Evolutionary conservation across 177 flowering plant species (phyloP), one percentile per base, ranked within the genome.

Genomic region (Tripterygium wilfordii): DNA sequence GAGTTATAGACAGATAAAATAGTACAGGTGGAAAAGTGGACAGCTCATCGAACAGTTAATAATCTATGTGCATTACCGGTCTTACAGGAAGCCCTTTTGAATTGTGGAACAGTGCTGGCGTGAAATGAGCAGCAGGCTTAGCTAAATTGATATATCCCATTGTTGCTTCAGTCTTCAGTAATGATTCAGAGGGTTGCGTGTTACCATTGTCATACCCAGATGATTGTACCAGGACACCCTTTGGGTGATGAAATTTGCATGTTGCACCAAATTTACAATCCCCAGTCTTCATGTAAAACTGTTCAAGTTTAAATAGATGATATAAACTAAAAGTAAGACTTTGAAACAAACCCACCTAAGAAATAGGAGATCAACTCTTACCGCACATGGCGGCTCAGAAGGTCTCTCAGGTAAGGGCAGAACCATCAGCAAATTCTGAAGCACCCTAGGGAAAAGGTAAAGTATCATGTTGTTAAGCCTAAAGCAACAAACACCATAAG

Each of bases 161-260:
- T 4, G 40, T 51, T 50, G 60, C 70, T 3, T 47, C 65, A 36
- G 16, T 59, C 40, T 53, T 53, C 3, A 15, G 21, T 29, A 42
- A 54, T 19, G 66, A 36, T 28, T 37, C 71, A 44, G 42, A 48
- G 48, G 69, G 75, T 28, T 48, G 66, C 18, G 45, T 58, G 45
- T 20, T 53, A 29, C 31, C 71, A 68, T 49, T 65, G 30, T 70
- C 82, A 59, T 64, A 72, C 24, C 44, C 79, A 56, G 63, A 33
- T 38, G 54, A 46, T 21, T 69, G 64, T 15, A 79, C 53, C 28
- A 60, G 70, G 42, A 83, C 49, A 62, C 80, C 87, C 65, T 77
- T 85, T 47, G 99, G 99, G 65, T 94, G 99, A 71, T 94, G 76
- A 59, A 83, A 94, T 65, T 79, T 94, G 79, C 99, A 94, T 22